phyloP scores from a whole-genome alignment of 75 land plant genomes.

The Cunninghamia lanceolata region DNA sequence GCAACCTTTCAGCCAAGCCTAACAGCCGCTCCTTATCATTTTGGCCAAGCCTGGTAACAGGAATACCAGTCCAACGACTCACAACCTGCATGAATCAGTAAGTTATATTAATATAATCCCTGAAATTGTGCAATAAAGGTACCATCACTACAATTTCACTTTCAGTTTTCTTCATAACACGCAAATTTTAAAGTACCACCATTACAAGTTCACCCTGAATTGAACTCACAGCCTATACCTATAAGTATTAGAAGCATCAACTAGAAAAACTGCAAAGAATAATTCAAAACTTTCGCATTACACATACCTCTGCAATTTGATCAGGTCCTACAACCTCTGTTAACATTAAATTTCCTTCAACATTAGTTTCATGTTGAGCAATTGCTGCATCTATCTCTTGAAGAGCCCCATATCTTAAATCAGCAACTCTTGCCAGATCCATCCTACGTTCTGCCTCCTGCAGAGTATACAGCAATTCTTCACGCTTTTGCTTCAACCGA shows the following conservation, averaged over 20 bases:
- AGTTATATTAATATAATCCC: background rate
- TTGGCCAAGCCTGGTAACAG: slow-evolving; percentile 93
- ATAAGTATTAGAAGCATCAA: background rate
- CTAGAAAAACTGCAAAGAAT: background rate
- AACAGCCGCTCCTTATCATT: slow-evolving; percentile 83
- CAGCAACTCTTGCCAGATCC: slow-evolving; percentile 79
- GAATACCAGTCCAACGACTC: slow-evolving; percentile 97
- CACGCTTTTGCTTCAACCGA: slow-evolving; percentile 68
- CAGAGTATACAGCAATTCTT: slow-evolving; percentile 61
- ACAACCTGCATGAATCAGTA: slow-evolving; percentile 51
- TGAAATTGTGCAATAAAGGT: background rate
- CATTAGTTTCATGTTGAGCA: slow-evolving; percentile 50
- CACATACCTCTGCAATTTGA: slow-evolving; percentile 86
- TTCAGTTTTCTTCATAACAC: background rate
- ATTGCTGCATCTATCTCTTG: slow-evolving; percentile 84
- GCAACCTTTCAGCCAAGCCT: slow-evolving; percentile 81
- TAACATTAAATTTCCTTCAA: slow-evolving; percentile 72
- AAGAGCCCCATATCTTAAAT: slow-evolving; percentile 81
- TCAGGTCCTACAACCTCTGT: slow-evolving; percentile 96
- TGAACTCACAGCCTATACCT: too few relatives aligned
- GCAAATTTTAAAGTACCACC: too few relatives aligned
- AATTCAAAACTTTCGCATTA: background rate
- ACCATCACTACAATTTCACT: background rate
- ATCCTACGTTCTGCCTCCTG: slow-evolving; percentile 85
- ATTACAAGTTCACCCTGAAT: too few relatives aligned